Evolutionary conservation across 2,329 filamentous ascomycete species (phyloP), one percentile per base, ranked within the genome.

Genomic region (Diaporthe sp.): DNA sequence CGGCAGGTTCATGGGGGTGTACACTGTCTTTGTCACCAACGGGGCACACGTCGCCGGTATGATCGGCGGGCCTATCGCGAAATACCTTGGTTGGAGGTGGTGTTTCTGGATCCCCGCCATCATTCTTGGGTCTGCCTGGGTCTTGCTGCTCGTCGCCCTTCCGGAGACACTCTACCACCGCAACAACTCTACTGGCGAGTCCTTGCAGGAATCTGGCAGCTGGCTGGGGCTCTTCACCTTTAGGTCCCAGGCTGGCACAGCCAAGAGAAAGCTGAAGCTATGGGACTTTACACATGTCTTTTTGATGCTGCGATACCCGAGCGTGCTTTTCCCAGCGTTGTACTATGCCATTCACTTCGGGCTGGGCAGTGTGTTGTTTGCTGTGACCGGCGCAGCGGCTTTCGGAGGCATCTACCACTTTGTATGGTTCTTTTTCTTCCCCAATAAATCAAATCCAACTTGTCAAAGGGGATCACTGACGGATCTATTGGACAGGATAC

Each of bases 251-350:
- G 9, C 12, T 19, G 65, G 28, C 25, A 31, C 19, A 34, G 34
- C 0, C 15, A 69, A 51, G 25, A 49, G 42, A 13, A 49, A 53
- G 49, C 19, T 69, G 44, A 53, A 53, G 44, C 34, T 69, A 1
- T 69, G 65, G 65, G 65, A 69, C 25, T 49, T 69, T 34, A 51
- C 65, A 19, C 65, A 69, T 53, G 44, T 49, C 65, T 69, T 69
- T 8, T 10, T 69, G 19, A 69, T 69, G 65, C 17, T 69, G 22
- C 44, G 34, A 22, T 69, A 69, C 10, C 58, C 58, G 37, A 61
- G 58, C 8, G 58, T 61, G 37, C n/a, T 61, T 10, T 22, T 61
- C 19, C 58, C 58, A 28, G 58, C 58, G 1, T 28, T 61, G 4
- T 61, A 61, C 58, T 61, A 61, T 7, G 58, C 58, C 7, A 61